Percentiles rank a stretch among this genome's conserved stretches.
These are phyloP conservation scores for Syzygium jambos DNA, from an alignment of 345 rosid species.

Conservation along the genomic window DNA sequence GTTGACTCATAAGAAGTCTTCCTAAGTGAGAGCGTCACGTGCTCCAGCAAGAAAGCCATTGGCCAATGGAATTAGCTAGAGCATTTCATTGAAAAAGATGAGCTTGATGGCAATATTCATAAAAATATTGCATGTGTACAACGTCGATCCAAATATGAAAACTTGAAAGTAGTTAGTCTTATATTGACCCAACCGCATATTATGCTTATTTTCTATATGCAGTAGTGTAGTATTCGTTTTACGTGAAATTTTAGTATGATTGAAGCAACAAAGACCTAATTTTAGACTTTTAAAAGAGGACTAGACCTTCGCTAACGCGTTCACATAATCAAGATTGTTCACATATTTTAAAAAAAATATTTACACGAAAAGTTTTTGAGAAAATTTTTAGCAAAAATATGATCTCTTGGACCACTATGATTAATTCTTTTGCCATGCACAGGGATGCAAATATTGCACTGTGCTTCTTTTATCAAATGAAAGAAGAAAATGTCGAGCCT, in stretches of 20 bases:
- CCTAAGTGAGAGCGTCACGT: background rate
- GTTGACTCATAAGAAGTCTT: background rate
- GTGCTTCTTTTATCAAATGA: slow-evolving; percentile 36
- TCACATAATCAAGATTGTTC: too few species aligned
- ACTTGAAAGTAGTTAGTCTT: too few species aligned
- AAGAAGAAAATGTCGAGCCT: slow-evolving; percentile 23
- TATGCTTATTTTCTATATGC: background rate
- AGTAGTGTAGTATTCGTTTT: background rate
- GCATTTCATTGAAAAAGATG: background rate
- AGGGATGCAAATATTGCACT: slow-evolving; percentile 32
- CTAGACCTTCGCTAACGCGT: too few species aligned
- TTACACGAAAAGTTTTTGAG: slow-evolving; percentile 14
- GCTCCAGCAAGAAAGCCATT: background rate
- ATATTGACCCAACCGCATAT: too few species aligned
- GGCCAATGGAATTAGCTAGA: background rate
- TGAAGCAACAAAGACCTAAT: too few species aligned
- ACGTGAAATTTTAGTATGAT: too few species aligned
- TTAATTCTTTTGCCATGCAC: slow-evolving; percentile 49
- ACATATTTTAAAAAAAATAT: background rate
- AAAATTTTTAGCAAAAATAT: slow-evolving; percentile 10
- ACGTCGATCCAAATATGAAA: too few species aligned
- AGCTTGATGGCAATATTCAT: too few species aligned
- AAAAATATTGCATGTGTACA: too few species aligned
- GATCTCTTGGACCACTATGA: slow-evolving; percentile 44
- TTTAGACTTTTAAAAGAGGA: too few species aligned